phyloP scores from a whole-genome alignment of 2,329 filamentous ascomycete species.

The Zalaria obscura region DNA sequence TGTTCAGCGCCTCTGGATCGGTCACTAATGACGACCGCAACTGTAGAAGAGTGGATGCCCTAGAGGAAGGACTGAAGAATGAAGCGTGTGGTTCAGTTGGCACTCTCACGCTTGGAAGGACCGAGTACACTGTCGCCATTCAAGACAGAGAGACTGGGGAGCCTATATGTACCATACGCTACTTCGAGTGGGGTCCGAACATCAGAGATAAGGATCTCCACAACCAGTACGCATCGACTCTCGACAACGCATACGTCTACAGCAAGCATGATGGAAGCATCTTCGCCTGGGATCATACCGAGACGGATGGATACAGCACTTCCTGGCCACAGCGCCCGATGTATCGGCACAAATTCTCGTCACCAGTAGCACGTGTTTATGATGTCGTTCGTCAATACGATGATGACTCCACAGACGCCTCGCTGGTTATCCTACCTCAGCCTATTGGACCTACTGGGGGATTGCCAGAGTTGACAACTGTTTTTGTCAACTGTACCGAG shows the following conservation, averaged over 20 bases:
- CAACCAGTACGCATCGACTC: slow-evolving; percentile 63
- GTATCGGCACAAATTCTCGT: slow-evolving; percentile 22
- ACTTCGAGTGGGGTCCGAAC: slow-evolving; percentile 90
- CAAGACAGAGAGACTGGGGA: slow-evolving; percentile 59
- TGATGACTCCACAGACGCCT: slow-evolving; percentile 49
- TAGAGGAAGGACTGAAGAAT: slow-evolving; percentile 38
- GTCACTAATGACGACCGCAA: slow-evolving; percentile 54
- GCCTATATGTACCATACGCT: slow-evolving; percentile 76
- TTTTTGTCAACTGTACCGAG: slow-evolving; percentile 79
- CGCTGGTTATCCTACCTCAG: slow-evolving; percentile 76
- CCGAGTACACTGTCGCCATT: slow-evolving; percentile 82
- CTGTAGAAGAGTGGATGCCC: slow-evolving; percentile 55
- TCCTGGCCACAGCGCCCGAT: slow-evolving; percentile 6
- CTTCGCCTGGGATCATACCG: slow-evolving; percentile 61
- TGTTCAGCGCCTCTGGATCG: slow-evolving; percentile 64
- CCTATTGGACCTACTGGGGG: slow-evolving; percentile 46
- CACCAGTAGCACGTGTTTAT: slow-evolving; percentile 76
- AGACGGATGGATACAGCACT: slow-evolving; percentile 18
- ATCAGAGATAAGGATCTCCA: slow-evolving; percentile 79
- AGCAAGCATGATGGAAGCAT: slow-evolving; percentile 74
- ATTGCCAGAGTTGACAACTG: slow-evolving; percentile 17
- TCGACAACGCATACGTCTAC: slow-evolving; percentile 82
- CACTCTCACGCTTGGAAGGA: slow-evolving; percentile 69
- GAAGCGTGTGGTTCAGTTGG: slow-evolving; percentile 64
- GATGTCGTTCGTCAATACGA: slow-evolving; percentile 67